Conservation (phyloP, 495 filamentous ascomycete genomes). For the Mytilinidion resinicola region DNA sequence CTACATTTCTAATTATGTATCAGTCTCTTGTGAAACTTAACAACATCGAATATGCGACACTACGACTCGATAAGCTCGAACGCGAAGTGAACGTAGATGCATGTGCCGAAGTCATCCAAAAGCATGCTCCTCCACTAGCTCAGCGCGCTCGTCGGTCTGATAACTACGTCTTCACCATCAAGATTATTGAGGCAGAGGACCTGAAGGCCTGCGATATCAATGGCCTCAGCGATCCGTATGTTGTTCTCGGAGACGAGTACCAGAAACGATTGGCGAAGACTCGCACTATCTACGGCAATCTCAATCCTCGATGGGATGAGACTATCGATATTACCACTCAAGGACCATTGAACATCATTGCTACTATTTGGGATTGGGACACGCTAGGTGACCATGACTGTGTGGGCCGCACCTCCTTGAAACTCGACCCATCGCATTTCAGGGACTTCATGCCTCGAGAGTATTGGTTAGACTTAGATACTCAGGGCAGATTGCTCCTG, state of each 20-base stretch:
- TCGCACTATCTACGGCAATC: slow-evolving; percentile 78
- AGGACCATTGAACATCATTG: slow-evolving; percentile 87
- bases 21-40: slow-evolving; percentile 97
- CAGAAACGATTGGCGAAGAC: slow-evolving; percentile 97
- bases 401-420: slow-evolving; percentile 87
- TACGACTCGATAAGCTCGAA: slow-evolving; percentile 85
- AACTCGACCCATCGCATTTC: slow-evolving; percentile 91
- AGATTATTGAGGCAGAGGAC: slow-evolving; percentile 98
- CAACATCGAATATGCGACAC: slow-evolving; percentile 89
- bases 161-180: slow-evolving; percentile 97
- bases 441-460: slow-evolving; percentile 90
- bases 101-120: slow-evolving; percentile 74
- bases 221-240: slow-evolving; percentile 92
- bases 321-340: slow-evolving; percentile 90
- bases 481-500: slow-evolving; percentile 82
- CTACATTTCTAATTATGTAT: slow-evolving; percentile 18
- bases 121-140: slow-evolving; percentile 52
- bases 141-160: slow-evolving; percentile 50
- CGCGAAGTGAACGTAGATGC: slow-evolving; percentile 87
- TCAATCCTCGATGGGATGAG: slow-evolving; percentile 98
- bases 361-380: slow-evolving; percentile 98
- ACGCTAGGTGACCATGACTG: slow-evolving; percentile 96
- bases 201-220: slow-evolving; percentile 94
- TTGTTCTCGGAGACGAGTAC: slow-evolving; percentile 94
- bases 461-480: slow-evolving; percentile 96